Evolutionary conservation across 208 protist species (phyloP).

Genomic region (Leishmania aethiopica): DNA sequence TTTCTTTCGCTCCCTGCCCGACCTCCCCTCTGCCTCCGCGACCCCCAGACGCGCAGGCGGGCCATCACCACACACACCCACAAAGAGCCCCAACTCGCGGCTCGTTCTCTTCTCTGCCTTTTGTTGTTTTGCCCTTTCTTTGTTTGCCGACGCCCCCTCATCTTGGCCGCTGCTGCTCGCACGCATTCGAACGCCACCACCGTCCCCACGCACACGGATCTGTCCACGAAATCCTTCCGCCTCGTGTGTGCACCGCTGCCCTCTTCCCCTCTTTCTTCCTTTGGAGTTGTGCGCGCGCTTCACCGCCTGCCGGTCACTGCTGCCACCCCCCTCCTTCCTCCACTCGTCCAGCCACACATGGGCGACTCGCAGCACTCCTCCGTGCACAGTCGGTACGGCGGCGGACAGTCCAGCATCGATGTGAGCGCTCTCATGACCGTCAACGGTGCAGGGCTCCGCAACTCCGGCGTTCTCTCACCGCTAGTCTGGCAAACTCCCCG

Average conservation of each 20-base stretch:
- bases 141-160: not conserved
- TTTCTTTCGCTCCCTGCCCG: not conserved
- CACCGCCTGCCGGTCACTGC: not conserved
- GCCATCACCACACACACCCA: not conserved
- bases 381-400: not conserved
- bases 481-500: conserved; percentile 5
- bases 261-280: not conserved
- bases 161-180: not conserved
- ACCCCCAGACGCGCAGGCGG: not conserved
- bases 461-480: conserved; percentile 17
- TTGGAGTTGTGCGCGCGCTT: not conserved
- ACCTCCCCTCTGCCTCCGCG: not conserved
- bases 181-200: not conserved
- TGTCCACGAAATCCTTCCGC: not conserved
- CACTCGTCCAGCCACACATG: not conserved
- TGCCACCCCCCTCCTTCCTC: not conserved
- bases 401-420: not conserved
- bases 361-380: conserved; percentile 7
- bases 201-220: not conserved
- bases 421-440: conserved; percentile 4
- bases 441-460: conserved; percentile 1
- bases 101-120: not conserved
- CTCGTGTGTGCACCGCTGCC: not conserved
- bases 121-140: not conserved
- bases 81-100: not conserved